A percentile compares a stretch with the other conserved stretches of the same genome.
These are phyloP conservation scores for Aegilops sharonensis DNA, from an alignment of 176 grass and related monocot genomes.

Conservation along the genomic window DNA sequence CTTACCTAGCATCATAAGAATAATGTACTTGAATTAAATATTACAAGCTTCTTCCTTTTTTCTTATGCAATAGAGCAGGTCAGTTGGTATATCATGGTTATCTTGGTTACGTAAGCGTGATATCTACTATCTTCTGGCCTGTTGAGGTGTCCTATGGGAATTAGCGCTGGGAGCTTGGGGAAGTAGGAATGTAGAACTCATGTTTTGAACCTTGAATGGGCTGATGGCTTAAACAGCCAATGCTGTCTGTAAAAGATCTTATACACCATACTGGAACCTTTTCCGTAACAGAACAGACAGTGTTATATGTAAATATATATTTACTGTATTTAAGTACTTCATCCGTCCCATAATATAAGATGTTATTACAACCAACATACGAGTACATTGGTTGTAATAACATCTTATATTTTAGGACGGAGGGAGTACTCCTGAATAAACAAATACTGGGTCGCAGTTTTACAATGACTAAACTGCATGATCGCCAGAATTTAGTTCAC, in stretches of 20 bases:
- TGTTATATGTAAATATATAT: not conserved
- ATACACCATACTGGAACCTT: not conserved
- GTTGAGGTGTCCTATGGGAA: not conserved
- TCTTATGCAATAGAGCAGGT: too few species aligned
- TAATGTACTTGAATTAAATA: not conserved
- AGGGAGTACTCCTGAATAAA: not conserved
- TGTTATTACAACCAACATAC: too few species aligned
- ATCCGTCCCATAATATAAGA: too few species aligned
- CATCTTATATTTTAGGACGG: too few species aligned
- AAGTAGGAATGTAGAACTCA: not conserved
- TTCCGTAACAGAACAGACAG: not conserved
- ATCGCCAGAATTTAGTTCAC: not conserved
- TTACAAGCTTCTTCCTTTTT: too few species aligned
- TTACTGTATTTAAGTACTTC: not conserved
- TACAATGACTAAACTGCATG: not conserved
- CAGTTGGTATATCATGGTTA: too few species aligned
- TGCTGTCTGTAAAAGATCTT: conserved; percentile 3
- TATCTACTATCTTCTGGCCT: not conserved
- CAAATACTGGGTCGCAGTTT: not conserved
- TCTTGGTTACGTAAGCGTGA: too few species aligned
- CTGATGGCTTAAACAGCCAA: not conserved
- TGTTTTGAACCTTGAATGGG: not conserved
- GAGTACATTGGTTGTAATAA: too few species aligned
- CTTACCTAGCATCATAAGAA: too few species aligned
- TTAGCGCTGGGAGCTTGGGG: not conserved